Evolutionary conservation across 1,139 yeast species (phyloP).

Genomic region (Yamadazyma sp.): DNA sequence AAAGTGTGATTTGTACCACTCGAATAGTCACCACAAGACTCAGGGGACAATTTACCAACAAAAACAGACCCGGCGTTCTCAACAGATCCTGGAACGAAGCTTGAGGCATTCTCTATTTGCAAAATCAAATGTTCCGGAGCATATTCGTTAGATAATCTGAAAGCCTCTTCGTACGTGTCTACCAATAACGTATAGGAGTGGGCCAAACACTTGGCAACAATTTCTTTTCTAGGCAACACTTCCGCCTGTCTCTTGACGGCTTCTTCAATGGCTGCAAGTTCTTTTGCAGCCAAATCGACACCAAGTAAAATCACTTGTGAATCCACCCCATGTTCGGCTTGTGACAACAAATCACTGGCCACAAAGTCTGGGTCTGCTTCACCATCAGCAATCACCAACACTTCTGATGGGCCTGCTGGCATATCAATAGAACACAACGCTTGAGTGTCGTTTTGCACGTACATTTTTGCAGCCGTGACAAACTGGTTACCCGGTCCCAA

Average conservation of each 20-base stretch:
- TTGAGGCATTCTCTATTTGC: slow-evolving; percentile 76
- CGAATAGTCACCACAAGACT: slow-evolving; percentile 97
- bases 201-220: slow-evolving; percentile 85
- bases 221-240: slow-evolving; percentile 88
- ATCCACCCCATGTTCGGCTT: slow-evolving; percentile 98
- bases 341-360: slow-evolving; percentile 91
- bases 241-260: slow-evolving; percentile 85
- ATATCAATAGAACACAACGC: slow-evolving; percentile 95
- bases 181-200: slow-evolving; percentile 84
- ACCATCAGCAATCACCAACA: slow-evolving; percentile 85
- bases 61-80: slow-evolving; percentile 95
- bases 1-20: slow-evolving; percentile 96
- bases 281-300: slow-evolving; percentile 59
- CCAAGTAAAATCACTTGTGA: slow-evolving; percentile 94
- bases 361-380: slow-evolving; percentile 91
- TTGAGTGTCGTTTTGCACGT: slow-evolving; percentile 91
- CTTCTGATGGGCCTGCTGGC: slow-evolving; percentile 99
- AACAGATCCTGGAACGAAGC: slow-evolving; percentile 66
- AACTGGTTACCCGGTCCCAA: slow-evolving; percentile 99
- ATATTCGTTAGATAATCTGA: slow-evolving; percentile 79
- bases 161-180: slow-evolving; percentile 69
- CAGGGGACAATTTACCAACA: slow-evolving; percentile 95
- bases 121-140: slow-evolving; percentile 97
- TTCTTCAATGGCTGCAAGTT: slow-evolving; percentile 67
- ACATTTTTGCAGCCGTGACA: slow-evolving; percentile 98